Conservation (phyloP, 78 protist species). For the Dictyostelium citrinum region DNA sequence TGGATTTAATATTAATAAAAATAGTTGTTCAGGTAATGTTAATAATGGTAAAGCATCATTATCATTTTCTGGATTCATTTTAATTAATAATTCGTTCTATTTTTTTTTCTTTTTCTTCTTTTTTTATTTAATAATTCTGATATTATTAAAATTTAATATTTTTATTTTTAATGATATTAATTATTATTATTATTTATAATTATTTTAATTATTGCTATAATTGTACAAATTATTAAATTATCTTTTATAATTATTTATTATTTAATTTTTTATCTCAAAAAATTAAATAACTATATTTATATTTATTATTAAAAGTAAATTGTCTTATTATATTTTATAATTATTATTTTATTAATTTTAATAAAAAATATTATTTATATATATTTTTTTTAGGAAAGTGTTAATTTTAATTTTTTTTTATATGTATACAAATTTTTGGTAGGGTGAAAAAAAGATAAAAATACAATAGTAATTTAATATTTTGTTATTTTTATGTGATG, state of each 20-base stretch:
- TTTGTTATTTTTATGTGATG: not conserved
- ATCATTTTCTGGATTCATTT: conserved; percentile 13
- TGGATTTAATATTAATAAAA: conserved; percentile 29
- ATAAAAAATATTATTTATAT: no score
- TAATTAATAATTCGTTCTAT: conserved; percentile 50
- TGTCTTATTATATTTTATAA: not conserved
- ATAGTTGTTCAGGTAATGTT: conserved; percentile 54
- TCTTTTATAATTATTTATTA: not conserved
- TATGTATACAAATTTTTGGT: not conserved
- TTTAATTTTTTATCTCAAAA: not conserved
- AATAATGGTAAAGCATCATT: not conserved
- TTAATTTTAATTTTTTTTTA: not conserved
- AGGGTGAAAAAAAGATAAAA: not conserved
- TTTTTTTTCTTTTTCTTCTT: not conserved
- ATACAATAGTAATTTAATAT: not conserved
- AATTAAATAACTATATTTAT: no score
- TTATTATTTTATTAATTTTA: no score
- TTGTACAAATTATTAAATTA: not conserved
- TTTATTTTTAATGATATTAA: not conserved
- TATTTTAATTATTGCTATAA: not conserved
- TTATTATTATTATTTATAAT: not conserved
- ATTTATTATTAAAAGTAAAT: not conserved
- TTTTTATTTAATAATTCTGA: not conserved
- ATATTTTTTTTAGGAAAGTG: not conserved
- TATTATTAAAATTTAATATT: not conserved